These are phyloP conservation scores for Daldinia decipiens DNA, from an alignment of 495 filamentous ascomycete species.

Conservation along the genomic window DNA sequence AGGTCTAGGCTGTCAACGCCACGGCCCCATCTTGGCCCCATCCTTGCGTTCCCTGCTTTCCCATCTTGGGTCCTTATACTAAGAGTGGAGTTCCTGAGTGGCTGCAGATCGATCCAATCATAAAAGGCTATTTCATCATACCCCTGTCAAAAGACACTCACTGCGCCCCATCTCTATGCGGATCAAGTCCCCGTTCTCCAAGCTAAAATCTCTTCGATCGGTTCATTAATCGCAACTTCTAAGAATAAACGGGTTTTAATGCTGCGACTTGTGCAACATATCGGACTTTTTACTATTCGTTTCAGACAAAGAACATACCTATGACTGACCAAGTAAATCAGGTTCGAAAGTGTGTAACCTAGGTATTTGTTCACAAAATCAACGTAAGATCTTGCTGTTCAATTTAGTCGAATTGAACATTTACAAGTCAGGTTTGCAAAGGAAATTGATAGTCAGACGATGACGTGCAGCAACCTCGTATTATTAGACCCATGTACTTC, in stretches of 20 bases:
- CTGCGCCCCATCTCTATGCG: slow-evolving; percentile 20
- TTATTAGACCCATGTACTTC: slow-evolving; percentile 37
- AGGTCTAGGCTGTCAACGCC: slow-evolving; percentile 21
- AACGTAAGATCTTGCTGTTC: slow-evolving; percentile 23
- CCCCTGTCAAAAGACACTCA: slow-evolving; percentile 29
- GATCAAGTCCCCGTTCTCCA: slow-evolving; percentile 6
- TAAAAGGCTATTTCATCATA: neutral
- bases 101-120: slow-evolving; percentile 38
- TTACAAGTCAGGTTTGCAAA: slow-evolving; percentile 6
- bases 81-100: slow-evolving; percentile 32
- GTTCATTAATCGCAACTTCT: slow-evolving; percentile 1
- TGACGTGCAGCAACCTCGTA: slow-evolving; percentile 45
- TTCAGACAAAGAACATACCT: slow-evolving; percentile 15
- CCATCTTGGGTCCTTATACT: slow-evolving; percentile 40
- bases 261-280: neutral
- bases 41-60: slow-evolving; percentile 37
- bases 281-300: neutral
- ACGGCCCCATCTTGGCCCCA: slow-evolving; percentile 39
- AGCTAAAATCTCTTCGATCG: slow-evolving; percentile 9
- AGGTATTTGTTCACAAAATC: neutral
- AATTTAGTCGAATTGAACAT: slow-evolving; percentile 17
- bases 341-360: neutral
- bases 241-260: neutral
- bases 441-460: slow-evolving; percentile 28
- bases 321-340: slow-evolving; percentile 20